These are phyloP conservation scores for Fusarium protoensiforme DNA, from an alignment of 2,329 filamentous ascomycete species.

Conservation along the genomic window DNA sequence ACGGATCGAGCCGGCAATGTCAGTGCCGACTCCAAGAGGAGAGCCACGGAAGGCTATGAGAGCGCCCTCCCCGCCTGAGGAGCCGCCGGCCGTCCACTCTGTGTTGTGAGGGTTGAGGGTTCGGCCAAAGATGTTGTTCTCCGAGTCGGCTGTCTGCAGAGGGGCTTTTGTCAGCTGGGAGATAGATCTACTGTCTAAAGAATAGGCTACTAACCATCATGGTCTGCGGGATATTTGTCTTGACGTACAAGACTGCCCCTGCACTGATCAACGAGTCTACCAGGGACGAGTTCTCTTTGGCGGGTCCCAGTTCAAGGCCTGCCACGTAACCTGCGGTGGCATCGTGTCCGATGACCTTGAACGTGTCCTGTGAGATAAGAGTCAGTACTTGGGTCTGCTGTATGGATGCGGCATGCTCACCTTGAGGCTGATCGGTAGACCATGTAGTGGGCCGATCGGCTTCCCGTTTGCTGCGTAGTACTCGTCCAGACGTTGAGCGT, in stretches of 20 bases:
- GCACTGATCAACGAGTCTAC: conserved; percentile 35
- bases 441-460: conserved; percentile 15
- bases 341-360: conserved; percentile 24
- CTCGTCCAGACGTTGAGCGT: neutral
- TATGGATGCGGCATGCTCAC: neutral
- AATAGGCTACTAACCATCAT: conserved; percentile 61
- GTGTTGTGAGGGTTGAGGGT: conserved; percentile 48
- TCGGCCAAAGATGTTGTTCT: conserved; percentile 47
- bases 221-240: conserved; percentile 66
- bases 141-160: conserved; percentile 45
- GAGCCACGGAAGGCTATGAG: neutral
- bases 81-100: conserved; percentile 31
- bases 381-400: neutral
- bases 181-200: too few species aligned
- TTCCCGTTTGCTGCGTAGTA: neutral
- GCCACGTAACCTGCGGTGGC: conserved; percentile 35
- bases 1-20: neutral
- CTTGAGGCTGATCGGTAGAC: conserved; percentile 30
- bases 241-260: conserved; percentile 40
- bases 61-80: conserved; percentile 19
- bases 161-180: neutral
- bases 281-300: conserved; percentile 29
- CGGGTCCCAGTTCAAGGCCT: conserved; percentile 24
- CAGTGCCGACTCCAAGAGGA: neutral
- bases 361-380: conserved; percentile 20